Base-by-base conservation (phyloP, 2,329 filamentous ascomycete species). In the Cryphonectria nitschkei region DNA sequence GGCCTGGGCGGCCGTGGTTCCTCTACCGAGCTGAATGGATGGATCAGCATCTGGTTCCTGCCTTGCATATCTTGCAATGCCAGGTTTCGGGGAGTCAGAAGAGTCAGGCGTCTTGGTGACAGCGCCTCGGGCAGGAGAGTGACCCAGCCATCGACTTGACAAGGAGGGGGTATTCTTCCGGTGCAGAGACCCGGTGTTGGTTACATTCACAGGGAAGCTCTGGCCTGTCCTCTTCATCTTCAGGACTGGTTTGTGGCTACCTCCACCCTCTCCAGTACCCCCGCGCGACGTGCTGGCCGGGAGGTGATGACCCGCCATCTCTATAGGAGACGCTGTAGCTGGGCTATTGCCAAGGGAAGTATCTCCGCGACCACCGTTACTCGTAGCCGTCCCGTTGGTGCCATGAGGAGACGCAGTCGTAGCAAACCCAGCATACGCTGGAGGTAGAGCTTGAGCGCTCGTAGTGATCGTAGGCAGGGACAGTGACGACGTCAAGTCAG, bases 221-320 rank as follows among this genome's bases (percentile, higher is more conserved):
- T 72, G 71, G 46, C 71, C 71, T 13, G 71, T 72, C 54, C 71
- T 70, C 50, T 63, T 72, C 71, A 72, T 72, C 56, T 70, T 72
- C 46, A 72, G 22, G 5, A 70, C 56, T 8, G 68, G 70, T 39
- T 70, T 72, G 6, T 22, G 61, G 37, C n/a, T 9, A 11, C 62
- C 26, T 29, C 14, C 46, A 13, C n/a, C 46, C 16, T 41, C 34
- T 39, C 32, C 41, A 5, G 32, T n/a, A 14, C 29, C 46, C 32
- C 58, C n/a, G 29, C 41, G 22, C 5, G 60, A 32, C 34, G 39
- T 58, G 16, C 60, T 68, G 13, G 43, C n/a, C 29, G 37, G 39
- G 39, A 50, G 32, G 19, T 32, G 63, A 34, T 63, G 68, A 41
- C 41, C 56, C 16, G 26, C 11, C 34, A 41, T 43, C 50, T 43